Evolutionary conservation across 2,329 filamentous ascomycete genomes (phyloP), one percentile per base, ranked within the genome.

Genomic region (Pseudocercospora fijiensis): DNA sequence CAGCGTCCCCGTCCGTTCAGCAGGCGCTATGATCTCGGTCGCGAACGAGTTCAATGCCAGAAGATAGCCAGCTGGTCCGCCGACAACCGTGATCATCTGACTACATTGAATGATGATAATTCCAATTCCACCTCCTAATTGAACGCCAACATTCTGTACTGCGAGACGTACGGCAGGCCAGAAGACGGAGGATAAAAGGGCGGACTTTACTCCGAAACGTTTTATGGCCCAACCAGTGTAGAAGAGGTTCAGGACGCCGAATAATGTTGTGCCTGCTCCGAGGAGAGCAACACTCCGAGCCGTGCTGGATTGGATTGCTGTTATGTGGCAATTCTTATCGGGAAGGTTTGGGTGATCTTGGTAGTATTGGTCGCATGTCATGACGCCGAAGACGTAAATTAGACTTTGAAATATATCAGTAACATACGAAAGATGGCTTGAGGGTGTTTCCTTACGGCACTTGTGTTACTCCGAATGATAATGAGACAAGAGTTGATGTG

Each of bases 331-430:
- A 5, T 53, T 10, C 16, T 84, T 80, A 64, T 87, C 84, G 24
- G 58, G 58, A 16, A 65, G 28, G 3, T 79, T 79, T 11, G 83
- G 80, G 70, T 90, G 84, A 2, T 78, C 78, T 37, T 81, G 78
- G 75, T 90, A 91, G 73, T 86, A 91, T 58, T 84, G 82, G 60
- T 91, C 86, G 75, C 89, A 91, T 57, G 86, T 86, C 88, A 91
- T 90, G 1, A 89, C 73, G 62, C 87, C 86, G 69, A 91, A 90
- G 24, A 88, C 86, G 74, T 88, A 89, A 52, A 89, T 75, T 5
- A 84, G 73, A 47, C 67, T 69, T 65, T 68, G 26, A 47, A 53
- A 49, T 10, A 37, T 56, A 30, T 20, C 24, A 56, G 20, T 53
- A n/a, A 26, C 27, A 30, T 22, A 18, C 61, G 10, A 24, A 28